phyloP scores from a whole-genome alignment of 2,329 filamentous ascomycete genomes.

The Aurifilum marmelostoma region DNA sequence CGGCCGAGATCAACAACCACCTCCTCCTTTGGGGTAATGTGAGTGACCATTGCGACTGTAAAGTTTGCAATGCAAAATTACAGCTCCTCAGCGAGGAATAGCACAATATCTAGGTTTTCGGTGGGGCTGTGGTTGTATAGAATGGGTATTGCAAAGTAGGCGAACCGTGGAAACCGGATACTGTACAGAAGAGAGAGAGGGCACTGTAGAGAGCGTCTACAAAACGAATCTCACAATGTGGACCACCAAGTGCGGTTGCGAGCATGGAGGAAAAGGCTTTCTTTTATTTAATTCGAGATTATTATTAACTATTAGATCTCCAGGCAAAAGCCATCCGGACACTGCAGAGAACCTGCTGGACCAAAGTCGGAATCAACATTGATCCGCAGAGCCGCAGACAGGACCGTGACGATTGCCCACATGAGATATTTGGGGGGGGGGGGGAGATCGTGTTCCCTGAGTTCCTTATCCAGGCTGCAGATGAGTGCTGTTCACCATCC shows the following conservation, averaged over 20 bases:
- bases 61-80: neutral
- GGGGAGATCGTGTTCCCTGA: slow-evolving; percentile 1
- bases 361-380: slow-evolving; percentile 1
- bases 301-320: slow-evolving; percentile 30
- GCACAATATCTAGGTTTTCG: neutral
- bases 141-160: too few relatives aligned
- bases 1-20: neutral
- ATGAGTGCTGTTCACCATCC: slow-evolving; percentile 13
- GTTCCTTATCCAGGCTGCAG: slow-evolving; percentile 2
- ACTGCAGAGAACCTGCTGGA: neutral
- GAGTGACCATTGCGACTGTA: neutral
- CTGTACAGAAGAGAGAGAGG: too few relatives aligned
- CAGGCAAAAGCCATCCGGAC: slow-evolving; percentile 12
- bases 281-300: slow-evolving; percentile 19
- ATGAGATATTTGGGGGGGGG: too few relatives aligned
- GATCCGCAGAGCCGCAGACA: neutral
- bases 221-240: too few relatives aligned
- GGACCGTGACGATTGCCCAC: slow-evolving; percentile 4
- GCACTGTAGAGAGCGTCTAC: too few relatives aligned
- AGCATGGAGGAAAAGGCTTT: slow-evolving; percentile 5
- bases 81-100: neutral
- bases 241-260: too few relatives aligned
- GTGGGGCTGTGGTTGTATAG: neutral
- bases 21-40: neutral
- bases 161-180: neutral